Evolutionary conservation across 208 protist species (phyloP).

Genomic region (Strigomonas galati): DNA sequence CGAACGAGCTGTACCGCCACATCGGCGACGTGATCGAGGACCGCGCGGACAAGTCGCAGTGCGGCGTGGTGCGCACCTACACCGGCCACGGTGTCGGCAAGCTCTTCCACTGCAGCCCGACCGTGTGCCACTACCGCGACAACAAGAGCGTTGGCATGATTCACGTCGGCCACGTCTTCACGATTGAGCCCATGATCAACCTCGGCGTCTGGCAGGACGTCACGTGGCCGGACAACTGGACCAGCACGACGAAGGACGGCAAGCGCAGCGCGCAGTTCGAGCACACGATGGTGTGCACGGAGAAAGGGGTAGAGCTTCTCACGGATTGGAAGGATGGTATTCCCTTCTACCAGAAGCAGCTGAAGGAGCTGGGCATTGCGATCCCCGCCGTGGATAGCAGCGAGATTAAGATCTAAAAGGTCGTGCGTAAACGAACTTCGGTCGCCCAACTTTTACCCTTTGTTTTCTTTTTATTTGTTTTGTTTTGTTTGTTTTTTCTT

Average conservation of each 20-base stretch:
- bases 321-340: conserved; percentile 83
- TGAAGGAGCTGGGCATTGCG: conserved; percentile 61
- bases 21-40: conserved; percentile 85
- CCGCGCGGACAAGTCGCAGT: conserved; percentile 55
- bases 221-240: conserved; percentile 97
- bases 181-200: conserved; percentile 99
- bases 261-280: conserved; percentile 98
- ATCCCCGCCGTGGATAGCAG: conserved; percentile 50
- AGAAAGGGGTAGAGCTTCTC: conserved; percentile 82
- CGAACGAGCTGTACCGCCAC: conserved; percentile 80
- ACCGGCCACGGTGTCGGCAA: conserved; percentile 93
- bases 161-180: conserved; percentile 95
- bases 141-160: conserved; percentile 92
- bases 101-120: conserved; percentile 92
- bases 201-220: conserved; percentile 89
- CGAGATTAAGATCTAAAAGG: conserved; percentile 47
- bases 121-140: conserved; percentile 90
- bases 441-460: not conserved
- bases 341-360: conserved; percentile 86
- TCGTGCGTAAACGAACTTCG: not conserved
- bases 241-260: conserved; percentile 93
- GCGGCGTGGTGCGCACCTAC: conserved; percentile 83
- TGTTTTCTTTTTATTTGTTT: not conserved
- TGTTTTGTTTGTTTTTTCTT: not conserved
- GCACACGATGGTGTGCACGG: conserved; percentile 96